Conservation (phyloP, 2,329 filamentous ascomycete species). For the Tothia fuscella region DNA sequence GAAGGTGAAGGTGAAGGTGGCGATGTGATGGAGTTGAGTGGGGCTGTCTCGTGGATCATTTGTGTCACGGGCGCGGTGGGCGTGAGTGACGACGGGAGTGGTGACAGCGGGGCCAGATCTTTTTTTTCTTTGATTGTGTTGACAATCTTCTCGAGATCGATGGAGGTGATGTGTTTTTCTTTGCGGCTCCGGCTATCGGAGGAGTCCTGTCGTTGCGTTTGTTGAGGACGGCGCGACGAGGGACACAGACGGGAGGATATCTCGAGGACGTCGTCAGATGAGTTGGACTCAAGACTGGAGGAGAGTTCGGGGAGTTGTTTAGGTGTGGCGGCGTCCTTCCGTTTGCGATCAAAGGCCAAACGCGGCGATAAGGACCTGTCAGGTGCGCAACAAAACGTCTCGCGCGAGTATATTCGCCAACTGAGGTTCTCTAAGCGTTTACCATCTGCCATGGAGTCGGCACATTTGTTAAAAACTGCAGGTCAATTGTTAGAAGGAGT, state of each 20-base stretch:
- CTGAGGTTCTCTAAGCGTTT: constrained; percentile 87
- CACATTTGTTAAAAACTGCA: constrained; percentile 84
- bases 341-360: constrained; percentile 11
- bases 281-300: constrained; percentile 34
- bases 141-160: constrained; percentile 89
- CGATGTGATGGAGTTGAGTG: constrained; percentile 27
- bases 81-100: constrained; percentile 30
- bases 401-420: constrained; percentile 90
- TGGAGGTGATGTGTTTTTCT: constrained; percentile 83
- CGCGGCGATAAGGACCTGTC: constrained; percentile 23
- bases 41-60: constrained; percentile 16
- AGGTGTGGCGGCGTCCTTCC: constrained; percentile 16
- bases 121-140: constrained; percentile 80
- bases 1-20: constrained; percentile 22
- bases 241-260: constrained; percentile 26
- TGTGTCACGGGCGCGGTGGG: constrained; percentile 1
- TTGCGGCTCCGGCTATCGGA: constrained; percentile 56
- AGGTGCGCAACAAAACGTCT: constrained; percentile 76
- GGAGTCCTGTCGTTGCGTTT: constrained; percentile 60
- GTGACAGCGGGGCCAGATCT: constrained; percentile 44
- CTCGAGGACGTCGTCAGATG: constrained; percentile 26
- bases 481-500: constrained; percentile 6
- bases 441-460: constrained; percentile 86
- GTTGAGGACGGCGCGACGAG: constrained; percentile 51
- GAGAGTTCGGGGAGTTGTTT: constrained; percentile 32